Evolutionary conservation across 2,329 filamentous ascomycete genomes (phyloP).

Genomic region (Neophaeococcomyces aloes): DNA sequence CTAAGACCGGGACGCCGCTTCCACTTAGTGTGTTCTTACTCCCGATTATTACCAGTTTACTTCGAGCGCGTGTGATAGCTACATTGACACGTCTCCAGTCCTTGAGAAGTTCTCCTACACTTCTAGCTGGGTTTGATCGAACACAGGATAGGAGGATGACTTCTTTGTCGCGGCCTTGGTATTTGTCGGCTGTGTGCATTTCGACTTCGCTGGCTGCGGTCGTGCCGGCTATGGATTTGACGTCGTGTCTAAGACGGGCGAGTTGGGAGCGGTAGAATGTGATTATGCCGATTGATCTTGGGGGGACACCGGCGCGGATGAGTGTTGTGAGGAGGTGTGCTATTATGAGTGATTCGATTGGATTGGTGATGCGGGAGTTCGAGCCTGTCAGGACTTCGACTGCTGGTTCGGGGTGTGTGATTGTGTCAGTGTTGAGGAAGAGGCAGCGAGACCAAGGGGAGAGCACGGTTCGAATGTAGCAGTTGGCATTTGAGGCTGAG

Average conservation of each 20-base stretch:
- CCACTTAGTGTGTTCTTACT: slow-evolving; percentile 63
- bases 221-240: slow-evolving; percentile 38
- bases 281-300: slow-evolving; percentile 79
- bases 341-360: slow-evolving; percentile 66
- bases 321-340: slow-evolving; percentile 72
- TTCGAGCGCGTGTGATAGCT: slow-evolving; percentile 83
- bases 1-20: slow-evolving; percentile 60
- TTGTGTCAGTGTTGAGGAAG: slow-evolving; percentile 78
- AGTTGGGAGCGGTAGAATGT: slow-evolving; percentile 94
- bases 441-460: slow-evolving; percentile 62
- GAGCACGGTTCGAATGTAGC: slow-evolving; percentile 69
- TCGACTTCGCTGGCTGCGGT: slow-evolving; percentile 55
- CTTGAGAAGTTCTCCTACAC: slow-evolving; percentile 80
- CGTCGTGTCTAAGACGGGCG: slow-evolving; percentile 62
- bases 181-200: slow-evolving; percentile 94
- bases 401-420: slow-evolving; percentile 53
- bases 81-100: slow-evolving; percentile 95
- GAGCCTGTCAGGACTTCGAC: slow-evolving; percentile 56
- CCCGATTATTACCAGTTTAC: slow-evolving; percentile 80
- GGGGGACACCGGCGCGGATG: slow-evolving; percentile 62
- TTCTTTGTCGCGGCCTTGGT: slow-evolving; percentile 93
- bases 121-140: slow-evolving; percentile 68
- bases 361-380: slow-evolving; percentile 64
- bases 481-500: slow-evolving; percentile 35
- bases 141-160: slow-evolving; percentile 81